Percentiles rank a stretch among this genome's conserved stretches.
These are phyloP conservation scores for Trichomonascus vanleenenianus DNA, from an alignment of 805 yeast species.

Conservation along the genomic window DNA sequence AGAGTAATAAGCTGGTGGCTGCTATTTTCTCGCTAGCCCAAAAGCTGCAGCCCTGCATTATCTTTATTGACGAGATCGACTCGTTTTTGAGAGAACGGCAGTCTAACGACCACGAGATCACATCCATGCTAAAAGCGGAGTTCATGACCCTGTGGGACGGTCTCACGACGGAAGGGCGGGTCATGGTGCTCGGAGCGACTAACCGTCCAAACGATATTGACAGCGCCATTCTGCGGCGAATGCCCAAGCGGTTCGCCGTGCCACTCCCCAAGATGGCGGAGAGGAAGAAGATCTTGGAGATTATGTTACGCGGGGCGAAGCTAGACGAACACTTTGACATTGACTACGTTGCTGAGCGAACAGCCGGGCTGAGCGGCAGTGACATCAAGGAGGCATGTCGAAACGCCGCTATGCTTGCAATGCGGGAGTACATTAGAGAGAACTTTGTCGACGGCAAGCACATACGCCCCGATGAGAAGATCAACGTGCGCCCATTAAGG, in stretches of 20 bases:
- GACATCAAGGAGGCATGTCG: constrained; percentile 88
- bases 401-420: constrained; percentile 85
- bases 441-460: constrained; percentile 40
- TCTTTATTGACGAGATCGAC: constrained; percentile 94
- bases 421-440: constrained; percentile 69
- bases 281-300: constrained; percentile 59
- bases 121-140: constrained; percentile 89
- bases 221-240: constrained; percentile 81
- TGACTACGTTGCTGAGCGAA: constrained; percentile 48
- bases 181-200: constrained; percentile 90
- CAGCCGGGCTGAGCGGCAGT: constrained; percentile 81
- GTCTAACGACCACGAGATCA: constrained; percentile 86
- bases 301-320: constrained; percentile 58
- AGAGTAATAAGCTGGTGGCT: constrained; percentile 85
- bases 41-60: constrained; percentile 88
- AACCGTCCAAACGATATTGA: constrained; percentile 90
- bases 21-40: constrained; percentile 86
- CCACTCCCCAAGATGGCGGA: constrained; percentile 62
- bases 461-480: constrained; percentile 29
- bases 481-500: constrained; percentile 52
- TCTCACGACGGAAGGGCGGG: constrained; percentile 63
- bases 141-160: constrained; percentile 99
- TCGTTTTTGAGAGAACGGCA: constrained; percentile 84
- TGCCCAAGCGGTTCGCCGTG: constrained; percentile 85
- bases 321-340: constrained; percentile 56